These are phyloP conservation scores for Noccaea bulbosa DNA, from an alignment of 345 rosid species.

Conservation along the genomic window DNA sequence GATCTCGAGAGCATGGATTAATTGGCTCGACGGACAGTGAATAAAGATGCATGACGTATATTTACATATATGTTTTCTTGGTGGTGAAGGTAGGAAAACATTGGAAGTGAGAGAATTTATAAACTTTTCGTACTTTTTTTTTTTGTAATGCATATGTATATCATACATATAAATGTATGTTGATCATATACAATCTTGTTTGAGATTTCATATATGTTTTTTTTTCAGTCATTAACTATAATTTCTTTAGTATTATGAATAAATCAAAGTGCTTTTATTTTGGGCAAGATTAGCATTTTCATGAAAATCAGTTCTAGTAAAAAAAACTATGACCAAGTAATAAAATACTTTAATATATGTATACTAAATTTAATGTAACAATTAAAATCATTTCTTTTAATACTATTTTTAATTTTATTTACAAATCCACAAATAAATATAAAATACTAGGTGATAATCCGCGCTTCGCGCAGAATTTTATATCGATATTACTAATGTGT, in stretches of 20 bases:
- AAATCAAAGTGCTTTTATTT: background rate
- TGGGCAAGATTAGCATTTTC: background rate
- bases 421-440: background rate
- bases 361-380: background rate
- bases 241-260: background rate
- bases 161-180: background rate
- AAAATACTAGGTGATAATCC: too few species aligned
- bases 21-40: background rate
- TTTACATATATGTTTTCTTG: background rate
- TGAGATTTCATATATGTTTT: background rate
- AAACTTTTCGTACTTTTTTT: background rate
- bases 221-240: background rate
- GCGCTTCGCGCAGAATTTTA: too few species aligned
- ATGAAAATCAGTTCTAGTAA: background rate
- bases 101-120: background rate
- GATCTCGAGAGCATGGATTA: background rate
- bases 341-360: background rate
- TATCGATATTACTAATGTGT: too few species aligned
- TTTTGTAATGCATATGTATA: background rate
- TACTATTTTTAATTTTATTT: background rate
- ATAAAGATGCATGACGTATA: background rate
- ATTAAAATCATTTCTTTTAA: background rate
- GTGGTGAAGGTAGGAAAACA: background rate
- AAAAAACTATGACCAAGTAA: background rate
- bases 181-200: slow-evolving; percentile 8